Evolutionary conservation across 495 filamentous ascomycete genomes (phyloP), one percentile per base, ranked within the genome.

Genomic region (Aspergillus sparsus): DNA sequence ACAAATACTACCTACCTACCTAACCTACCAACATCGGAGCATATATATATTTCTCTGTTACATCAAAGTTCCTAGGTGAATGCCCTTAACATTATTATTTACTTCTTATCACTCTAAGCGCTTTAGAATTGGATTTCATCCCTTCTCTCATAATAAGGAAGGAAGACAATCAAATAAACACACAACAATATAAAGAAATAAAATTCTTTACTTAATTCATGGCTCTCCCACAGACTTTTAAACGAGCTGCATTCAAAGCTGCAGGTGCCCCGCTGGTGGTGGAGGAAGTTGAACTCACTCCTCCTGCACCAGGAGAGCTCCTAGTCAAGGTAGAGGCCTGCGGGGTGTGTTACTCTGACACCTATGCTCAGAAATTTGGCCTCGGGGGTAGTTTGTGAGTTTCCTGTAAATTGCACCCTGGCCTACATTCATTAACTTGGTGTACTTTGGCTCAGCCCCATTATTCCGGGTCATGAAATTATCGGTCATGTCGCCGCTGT

Each of bases 391-490:
- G 68, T 21, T 84, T 77, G 71, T 73, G 61, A 10, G 62, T 55
- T 15, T 37, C 49, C 15, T 15, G 13, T 35, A n/a, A 32, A 27
- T 53, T 31, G 13, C 15, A 7, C 16, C 44, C 12, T 41, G 9
- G 41, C 27, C 15, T 9, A 21, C 12, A 31, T 42, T 55, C 13
- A 11, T 32, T 34, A 16, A 35, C 2, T 52, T 50, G 35, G 46
- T n/a, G 9, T 27, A 27, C 3, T 49, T 57, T 31, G 21, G 6
- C 13, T 21, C 49, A 72, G 70, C 45, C 83, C 83, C 2, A 69
- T 76, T n/a, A 65, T 82, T 10, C 80, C 81, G 0, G 82, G 82
- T 27, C 83, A 85, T 65, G 82, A 85, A 63, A 71, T 82, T 21
- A 75, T 84, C 35, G 81, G 82, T 7, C 72, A 79, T 6, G 77